Conservation (phyloP, 495 filamentous ascomycete species). For the Apodospora peruviana region DNA sequence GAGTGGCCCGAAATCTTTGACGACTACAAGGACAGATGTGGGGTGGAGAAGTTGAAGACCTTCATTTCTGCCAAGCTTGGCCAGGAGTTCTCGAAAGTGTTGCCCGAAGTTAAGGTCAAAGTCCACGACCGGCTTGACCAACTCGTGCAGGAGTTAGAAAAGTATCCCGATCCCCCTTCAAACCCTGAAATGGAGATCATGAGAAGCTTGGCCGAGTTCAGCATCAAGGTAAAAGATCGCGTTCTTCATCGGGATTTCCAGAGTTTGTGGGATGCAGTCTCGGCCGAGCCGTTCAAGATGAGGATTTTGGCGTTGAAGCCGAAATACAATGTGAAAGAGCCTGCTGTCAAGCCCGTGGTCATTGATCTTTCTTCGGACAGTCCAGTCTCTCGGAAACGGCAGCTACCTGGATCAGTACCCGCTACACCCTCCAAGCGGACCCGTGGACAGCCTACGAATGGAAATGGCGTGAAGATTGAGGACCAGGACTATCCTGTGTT, state of each 20-base stretch:
- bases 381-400: slow-evolving; percentile 16
- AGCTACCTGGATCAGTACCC: background rate
- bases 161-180: slow-evolving; percentile 50
- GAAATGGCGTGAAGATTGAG: slow-evolving; percentile 16
- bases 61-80: slow-evolving; percentile 51
- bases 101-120: slow-evolving; percentile 55
- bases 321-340: slow-evolving; percentile 30
- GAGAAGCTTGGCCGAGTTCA: slow-evolving; percentile 35
- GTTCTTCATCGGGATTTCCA: slow-evolving; percentile 26
- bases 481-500: background rate
- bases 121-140: slow-evolving; percentile 44
- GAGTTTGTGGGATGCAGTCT: slow-evolving; percentile 15
- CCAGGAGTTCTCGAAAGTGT: slow-evolving; percentile 51
- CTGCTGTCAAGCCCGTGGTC: background rate
- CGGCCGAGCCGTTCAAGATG: slow-evolving; percentile 30
- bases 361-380: slow-evolving; percentile 23
- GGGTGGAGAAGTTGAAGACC: slow-evolving; percentile 49
- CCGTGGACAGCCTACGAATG: slow-evolving; percentile 4
- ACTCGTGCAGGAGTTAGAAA: slow-evolving; percentile 42
- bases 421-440: slow-evolving; percentile 12
- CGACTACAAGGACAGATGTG: slow-evolving; percentile 48
- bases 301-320: slow-evolving; percentile 37
- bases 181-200: slow-evolving; percentile 46
- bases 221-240: slow-evolving; percentile 31
- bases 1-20: slow-evolving; percentile 46